A percentile compares a stretch with the other conserved stretches of the same genome.
These are phyloP conservation scores for Periconia sp. DNA, from an alignment of 2,329 filamentous ascomycete species.

Conservation along the genomic window DNA sequence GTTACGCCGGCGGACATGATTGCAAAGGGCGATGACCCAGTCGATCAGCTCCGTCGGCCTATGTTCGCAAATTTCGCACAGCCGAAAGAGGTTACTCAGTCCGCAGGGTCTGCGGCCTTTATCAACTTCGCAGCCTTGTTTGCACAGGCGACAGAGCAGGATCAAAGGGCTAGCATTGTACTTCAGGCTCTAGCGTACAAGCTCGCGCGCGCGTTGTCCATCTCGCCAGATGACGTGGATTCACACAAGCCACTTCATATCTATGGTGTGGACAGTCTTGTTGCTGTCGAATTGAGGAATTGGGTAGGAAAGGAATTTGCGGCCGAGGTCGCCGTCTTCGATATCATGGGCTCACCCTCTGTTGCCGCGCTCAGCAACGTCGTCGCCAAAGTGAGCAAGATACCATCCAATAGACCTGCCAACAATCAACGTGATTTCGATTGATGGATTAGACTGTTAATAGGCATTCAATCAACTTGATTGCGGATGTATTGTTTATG, in stretches of 20 bases:
- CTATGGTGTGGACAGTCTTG: slow-evolving; percentile 11
- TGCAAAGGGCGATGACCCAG: slow-evolving; percentile 8
- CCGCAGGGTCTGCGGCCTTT: slow-evolving; percentile 4
- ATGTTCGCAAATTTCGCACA: slow-evolving; percentile 10
- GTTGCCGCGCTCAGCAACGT: too few species aligned
- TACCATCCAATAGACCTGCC: too few species aligned
- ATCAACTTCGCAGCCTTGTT: slow-evolving; percentile 10
- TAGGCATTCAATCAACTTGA: too few species aligned
- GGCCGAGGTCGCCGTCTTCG: slow-evolving; percentile 18
- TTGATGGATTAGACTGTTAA: too few species aligned
- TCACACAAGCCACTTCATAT: slow-evolving; percentile 24
- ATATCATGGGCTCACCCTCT: slow-evolving; percentile 21
- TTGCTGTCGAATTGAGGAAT: slow-evolving; percentile 12
- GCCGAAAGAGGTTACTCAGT: slow-evolving; percentile 13
- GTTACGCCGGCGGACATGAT: slow-evolving; percentile 22
- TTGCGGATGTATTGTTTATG: too few species aligned
- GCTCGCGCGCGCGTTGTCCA: slow-evolving; percentile 18
- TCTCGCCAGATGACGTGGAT: slow-evolving; percentile 30
- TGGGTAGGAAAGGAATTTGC: slow-evolving; percentile 17
- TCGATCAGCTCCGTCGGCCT: background rate
- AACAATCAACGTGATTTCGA: too few species aligned
- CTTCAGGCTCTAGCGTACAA: slow-evolving; percentile 17
- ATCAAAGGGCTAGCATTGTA: slow-evolving; percentile 17
- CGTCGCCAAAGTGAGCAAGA: too few species aligned
- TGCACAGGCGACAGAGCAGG: slow-evolving; percentile 10